Conservation (phyloP, 2,329 filamentous ascomycete species). For the Aotearoamyces nothofagi region DNA sequence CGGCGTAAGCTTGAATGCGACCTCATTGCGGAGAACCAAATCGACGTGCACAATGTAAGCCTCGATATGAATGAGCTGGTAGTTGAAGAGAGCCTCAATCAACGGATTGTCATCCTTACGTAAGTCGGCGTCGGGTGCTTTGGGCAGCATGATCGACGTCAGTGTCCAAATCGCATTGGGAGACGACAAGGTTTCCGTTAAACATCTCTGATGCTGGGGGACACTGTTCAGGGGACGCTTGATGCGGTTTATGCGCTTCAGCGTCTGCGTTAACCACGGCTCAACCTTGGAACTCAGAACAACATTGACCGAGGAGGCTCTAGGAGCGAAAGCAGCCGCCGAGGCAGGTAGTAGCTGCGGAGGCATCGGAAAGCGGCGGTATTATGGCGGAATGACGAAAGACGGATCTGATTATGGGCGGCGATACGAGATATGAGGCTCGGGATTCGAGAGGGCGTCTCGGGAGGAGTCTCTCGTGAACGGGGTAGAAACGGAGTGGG, state of each 20-base stretch:
- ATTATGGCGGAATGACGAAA: too few relatives aligned
- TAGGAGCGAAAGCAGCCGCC: constrained; percentile 87
- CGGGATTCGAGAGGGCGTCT: too few relatives aligned
- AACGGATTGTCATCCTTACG: constrained; percentile 69
- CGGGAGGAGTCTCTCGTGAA: too few relatives aligned
- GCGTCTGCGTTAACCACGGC: constrained; percentile 88
- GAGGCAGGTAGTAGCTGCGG: constrained; percentile 88
- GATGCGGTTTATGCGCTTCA: constrained; percentile 92
- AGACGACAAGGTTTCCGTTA: constrained; percentile 87
- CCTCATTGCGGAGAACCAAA: constrained; percentile 94
- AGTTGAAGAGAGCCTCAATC: constrained; percentile 80
- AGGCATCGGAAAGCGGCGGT: constrained; percentile 45
- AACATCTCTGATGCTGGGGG: constrained; percentile 84
- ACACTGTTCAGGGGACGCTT: constrained; percentile 97
- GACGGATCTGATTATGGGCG: too few relatives aligned
- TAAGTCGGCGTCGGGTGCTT: constrained; percentile 73
- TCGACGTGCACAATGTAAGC: constrained; percentile 98
- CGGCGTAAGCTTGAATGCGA: constrained; percentile 91
- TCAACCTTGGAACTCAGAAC: constrained; percentile 86
- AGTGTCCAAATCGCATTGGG: constrained; percentile 88
- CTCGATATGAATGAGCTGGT: constrained; percentile 83
- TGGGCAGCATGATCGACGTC: constrained; percentile 82
- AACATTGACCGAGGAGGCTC: constrained; percentile 81
- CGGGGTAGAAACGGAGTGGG: too few relatives aligned
- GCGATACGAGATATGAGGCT: too few relatives aligned